phyloP scores from a whole-genome alignment of 306 rosid genomes.

The Cucumis hystrix region DNA sequence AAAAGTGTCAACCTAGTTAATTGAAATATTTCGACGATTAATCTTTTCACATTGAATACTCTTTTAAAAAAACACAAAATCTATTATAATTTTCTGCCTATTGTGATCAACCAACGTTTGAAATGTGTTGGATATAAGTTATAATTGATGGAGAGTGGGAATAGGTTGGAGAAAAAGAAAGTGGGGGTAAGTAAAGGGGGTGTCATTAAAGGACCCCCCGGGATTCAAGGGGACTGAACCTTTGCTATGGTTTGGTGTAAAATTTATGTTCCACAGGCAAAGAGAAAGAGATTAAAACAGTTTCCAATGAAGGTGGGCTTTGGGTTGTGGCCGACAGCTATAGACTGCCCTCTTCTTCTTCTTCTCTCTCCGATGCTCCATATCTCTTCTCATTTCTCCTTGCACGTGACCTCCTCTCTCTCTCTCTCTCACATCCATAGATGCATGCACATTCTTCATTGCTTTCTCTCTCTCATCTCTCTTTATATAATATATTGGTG shows the following conservation, averaged over 20 bases:
- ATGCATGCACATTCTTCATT: neutral
- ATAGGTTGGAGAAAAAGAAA: neutral
- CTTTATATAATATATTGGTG: too few species aligned
- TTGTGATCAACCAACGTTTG: too few species aligned
- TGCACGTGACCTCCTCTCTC: neutral
- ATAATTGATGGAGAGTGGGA: neutral
- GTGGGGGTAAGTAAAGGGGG: neutral
- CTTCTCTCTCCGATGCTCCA: neutral
- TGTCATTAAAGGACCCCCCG: slow-evolving; percentile 2
- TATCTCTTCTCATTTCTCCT: neutral
- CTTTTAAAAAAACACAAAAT: too few species aligned
- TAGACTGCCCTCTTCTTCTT: neutral
- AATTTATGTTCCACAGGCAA: neutral
- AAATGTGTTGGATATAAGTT: too few species aligned
- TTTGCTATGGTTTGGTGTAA: neutral
- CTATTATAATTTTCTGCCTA: too few species aligned
- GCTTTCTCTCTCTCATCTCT: too few species aligned
- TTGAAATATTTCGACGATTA: too few species aligned
- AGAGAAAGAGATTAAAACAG: neutral
- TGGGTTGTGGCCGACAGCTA: slow-evolving; percentile 9
- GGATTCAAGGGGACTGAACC: slow-evolving; percentile 5
- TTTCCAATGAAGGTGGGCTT: neutral
- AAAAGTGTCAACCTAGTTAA: too few species aligned
- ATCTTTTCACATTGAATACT: too few species aligned
- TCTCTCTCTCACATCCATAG: neutral